Evolutionary conservation across 192 early-diverging fungal genomes (phyloP).

Genomic region (Ramicandelaber brevisporus): DNA sequence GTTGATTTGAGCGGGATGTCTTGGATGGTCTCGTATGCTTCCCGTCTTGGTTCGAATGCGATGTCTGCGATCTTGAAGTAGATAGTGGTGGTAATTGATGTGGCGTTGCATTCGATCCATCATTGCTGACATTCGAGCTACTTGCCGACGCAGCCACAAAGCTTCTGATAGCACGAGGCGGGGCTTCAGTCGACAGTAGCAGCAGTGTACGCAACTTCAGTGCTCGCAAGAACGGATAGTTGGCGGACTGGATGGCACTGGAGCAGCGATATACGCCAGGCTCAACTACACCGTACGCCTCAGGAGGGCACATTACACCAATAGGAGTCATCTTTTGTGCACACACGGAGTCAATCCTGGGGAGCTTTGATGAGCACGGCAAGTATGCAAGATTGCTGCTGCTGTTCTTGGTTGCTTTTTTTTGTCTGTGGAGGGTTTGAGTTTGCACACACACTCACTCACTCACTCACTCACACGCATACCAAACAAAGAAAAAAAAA

Average conservation of each 20-base stretch:
- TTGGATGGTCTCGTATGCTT: neutral
- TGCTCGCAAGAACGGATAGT: conserved; percentile 39
- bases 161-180: conserved; percentile 24
- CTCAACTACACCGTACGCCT: conserved; percentile 61
- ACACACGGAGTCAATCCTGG: no score
- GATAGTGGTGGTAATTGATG: neutral
- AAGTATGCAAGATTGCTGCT: no score
- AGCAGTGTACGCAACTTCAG: conserved; percentile 42
- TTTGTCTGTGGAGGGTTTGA: no score
- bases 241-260: conserved; percentile 30
- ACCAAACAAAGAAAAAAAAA: no score
- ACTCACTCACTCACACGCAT: no score
- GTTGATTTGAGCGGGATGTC: neutral
- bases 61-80: neutral
- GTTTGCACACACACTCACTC: no score
- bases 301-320: no score
- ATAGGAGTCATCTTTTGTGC: no score
- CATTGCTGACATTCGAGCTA: conserved; percentile 28
- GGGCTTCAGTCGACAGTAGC: conserved; percentile 42
- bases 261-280: conserved; percentile 43
- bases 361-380: no score
- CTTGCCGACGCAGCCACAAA: conserved; percentile 33
- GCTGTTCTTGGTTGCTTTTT: no score
- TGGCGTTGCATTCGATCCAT: no score
- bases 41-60: neutral